phyloP scores from a whole-genome alignment of 2,329 filamentous ascomycete genomes.

The Phialophora tarda region DNA sequence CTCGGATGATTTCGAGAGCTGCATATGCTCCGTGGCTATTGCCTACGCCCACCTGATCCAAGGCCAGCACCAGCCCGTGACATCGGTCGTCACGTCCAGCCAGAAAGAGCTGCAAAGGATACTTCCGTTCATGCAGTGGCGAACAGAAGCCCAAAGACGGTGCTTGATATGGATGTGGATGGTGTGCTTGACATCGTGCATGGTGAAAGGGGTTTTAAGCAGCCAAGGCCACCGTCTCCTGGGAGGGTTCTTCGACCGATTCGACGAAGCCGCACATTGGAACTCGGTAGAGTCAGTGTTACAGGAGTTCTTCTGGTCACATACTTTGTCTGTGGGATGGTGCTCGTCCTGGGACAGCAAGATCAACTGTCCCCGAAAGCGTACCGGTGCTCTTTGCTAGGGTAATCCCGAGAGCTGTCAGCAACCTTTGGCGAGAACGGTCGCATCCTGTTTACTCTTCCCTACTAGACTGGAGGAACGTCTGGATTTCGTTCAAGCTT shows the following conservation, averaged over 20 bases:
- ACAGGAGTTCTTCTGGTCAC: constrained; percentile 2
- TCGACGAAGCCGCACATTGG: constrained; percentile 1
- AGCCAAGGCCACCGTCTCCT: background rate
- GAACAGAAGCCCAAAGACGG: background rate
- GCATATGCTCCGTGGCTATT: background rate
- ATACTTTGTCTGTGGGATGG: background rate
- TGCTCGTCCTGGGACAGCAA: background rate
- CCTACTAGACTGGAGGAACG: background rate
- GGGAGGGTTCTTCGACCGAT: background rate
- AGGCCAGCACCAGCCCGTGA: background rate
- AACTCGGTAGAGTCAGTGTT: background rate
- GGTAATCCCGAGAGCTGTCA: too few species aligned
- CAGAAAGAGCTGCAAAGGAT: background rate
- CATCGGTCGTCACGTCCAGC: background rate
- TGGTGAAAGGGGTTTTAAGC: background rate
- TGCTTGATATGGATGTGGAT: background rate
- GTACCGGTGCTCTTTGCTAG: too few species aligned
- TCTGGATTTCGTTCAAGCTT: background rate
- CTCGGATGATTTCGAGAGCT: background rate
- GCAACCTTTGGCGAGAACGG: too few species aligned
- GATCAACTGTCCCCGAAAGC: too few species aligned
- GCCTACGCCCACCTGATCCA: background rate
- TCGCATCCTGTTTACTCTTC: background rate
- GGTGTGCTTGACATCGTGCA: background rate
- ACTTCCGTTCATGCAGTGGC: background rate